Evolutionary conservation across 2,329 filamentous ascomycete species (phyloP).

Genomic region (Penicillium sp.): DNA sequence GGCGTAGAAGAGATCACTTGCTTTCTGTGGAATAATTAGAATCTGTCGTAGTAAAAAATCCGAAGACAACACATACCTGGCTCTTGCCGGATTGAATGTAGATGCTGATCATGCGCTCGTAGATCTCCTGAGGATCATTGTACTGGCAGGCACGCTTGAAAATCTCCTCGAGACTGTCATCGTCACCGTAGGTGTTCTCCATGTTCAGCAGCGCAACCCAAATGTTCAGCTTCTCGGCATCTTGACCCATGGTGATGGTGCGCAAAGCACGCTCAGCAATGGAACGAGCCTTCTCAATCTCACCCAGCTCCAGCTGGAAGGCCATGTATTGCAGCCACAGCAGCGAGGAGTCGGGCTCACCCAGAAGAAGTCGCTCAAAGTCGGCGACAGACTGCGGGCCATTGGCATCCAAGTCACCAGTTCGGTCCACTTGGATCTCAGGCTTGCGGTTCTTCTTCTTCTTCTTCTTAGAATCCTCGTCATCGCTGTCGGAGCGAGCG

Average conservation of each 20-base stretch:
- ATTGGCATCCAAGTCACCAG: constrained; percentile 83
- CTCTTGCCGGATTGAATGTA: constrained; percentile 89
- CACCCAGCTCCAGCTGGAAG: constrained; percentile 91
- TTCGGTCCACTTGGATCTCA: constrained; percentile 81
- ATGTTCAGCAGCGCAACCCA: constrained; percentile 95
- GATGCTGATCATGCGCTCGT: constrained; percentile 86
- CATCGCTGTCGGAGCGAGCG: constrained; percentile 53
- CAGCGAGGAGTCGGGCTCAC: constrained; percentile 86
- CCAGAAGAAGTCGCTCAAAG: constrained; percentile 88
- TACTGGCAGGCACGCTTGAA: constrained; percentile 93
- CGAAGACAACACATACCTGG: constrained; percentile 58
- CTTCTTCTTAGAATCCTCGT: constrained; percentile 51
- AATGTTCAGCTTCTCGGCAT: constrained; percentile 88
- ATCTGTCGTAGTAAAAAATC: not conserved
- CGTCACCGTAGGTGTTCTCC: constrained; percentile 84
- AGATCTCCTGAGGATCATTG: constrained; percentile 86
- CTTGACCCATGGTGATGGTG: constrained; percentile 87
- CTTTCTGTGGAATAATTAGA: constrained; percentile 61
- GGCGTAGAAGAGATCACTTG: constrained; percentile 80
- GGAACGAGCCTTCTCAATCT: constrained; percentile 81
- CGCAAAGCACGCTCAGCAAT: constrained; percentile 87
- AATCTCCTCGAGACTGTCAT: constrained; percentile 76
- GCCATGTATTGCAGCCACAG: constrained; percentile 98
- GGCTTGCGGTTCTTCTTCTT: constrained; percentile 74
- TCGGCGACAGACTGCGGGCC: constrained; percentile 88